Conservation (phyloP, 768 basidiomycete species). For the Boletus coccyginus region DNA sequence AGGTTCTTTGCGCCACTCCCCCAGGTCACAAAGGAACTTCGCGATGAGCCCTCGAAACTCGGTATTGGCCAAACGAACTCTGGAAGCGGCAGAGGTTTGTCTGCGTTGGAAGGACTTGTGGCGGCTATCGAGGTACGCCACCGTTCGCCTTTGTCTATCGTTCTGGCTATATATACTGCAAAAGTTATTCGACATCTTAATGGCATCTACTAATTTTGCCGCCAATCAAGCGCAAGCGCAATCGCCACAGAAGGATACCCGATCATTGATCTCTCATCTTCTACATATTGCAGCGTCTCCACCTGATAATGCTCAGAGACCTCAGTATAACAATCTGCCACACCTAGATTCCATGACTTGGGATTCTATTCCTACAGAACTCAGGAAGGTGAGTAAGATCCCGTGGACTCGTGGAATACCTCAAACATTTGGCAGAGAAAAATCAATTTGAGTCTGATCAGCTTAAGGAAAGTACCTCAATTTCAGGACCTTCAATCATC, state of each 20-base stretch:
- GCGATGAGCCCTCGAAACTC: conserved; percentile 43
- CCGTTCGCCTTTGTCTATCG: background rate
- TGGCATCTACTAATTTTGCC: conserved; percentile 14
- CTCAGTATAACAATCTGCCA: conserved; percentile 50
- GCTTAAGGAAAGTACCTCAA: conserved; percentile 42
- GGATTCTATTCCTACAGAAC: conserved; percentile 57
- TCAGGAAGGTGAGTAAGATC: conserved; percentile 50
- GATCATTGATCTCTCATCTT: conserved; percentile 42
- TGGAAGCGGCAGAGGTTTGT: conserved; percentile 52
- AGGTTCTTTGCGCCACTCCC: conserved; percentile 51
- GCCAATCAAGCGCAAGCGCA: conserved; percentile 15
- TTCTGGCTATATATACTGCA: conserved; percentile 29
- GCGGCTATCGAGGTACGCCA: conserved; percentile 62
- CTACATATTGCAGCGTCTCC: conserved; percentile 59
- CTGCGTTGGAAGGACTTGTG: conserved; percentile 67
- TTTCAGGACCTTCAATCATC: conserved; percentile 51
- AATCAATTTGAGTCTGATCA: conserved; percentile 54
- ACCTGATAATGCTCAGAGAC: conserved; percentile 54
- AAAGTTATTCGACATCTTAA: conserved; percentile 40
- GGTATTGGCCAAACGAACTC: conserved; percentile 58
- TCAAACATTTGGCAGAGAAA: conserved; percentile 43
- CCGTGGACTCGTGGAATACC: background rate
- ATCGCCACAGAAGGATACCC: conserved; percentile 26
- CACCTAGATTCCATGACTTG: conserved; percentile 52
- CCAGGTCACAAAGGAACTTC: conserved; percentile 43